A percentile compares a stretch with the other conserved stretches of the same genome.
Conservation (phyloP, 441 rosid species). For the Daphne laureola region DNA sequence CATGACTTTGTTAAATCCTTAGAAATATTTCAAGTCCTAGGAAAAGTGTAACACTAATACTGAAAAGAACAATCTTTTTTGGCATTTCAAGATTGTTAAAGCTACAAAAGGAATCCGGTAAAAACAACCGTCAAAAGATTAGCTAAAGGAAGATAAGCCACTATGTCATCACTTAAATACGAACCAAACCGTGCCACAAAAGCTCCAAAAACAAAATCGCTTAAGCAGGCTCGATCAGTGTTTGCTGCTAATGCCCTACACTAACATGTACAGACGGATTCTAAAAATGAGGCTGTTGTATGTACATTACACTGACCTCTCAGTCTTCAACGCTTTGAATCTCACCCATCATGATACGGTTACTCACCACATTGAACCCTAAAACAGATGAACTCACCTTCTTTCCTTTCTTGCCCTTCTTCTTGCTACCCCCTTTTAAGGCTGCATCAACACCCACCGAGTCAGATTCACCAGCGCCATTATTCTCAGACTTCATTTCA, state of each 20-base stretch:
- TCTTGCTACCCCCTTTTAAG: conserved; percentile 58
- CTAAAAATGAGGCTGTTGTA: conserved; percentile 19
- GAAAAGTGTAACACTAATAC: conserved; percentile 4
- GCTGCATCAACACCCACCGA: conserved; percentile 36
- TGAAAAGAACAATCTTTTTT: neutral
- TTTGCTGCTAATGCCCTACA: conserved; percentile 20
- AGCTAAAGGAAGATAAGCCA: no score
- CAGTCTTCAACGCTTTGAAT: conserved; percentile 84
- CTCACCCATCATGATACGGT: conserved; percentile 99
- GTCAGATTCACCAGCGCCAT: conserved; percentile 16
- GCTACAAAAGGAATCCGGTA: no score
- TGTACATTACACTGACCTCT: conserved; percentile 31
- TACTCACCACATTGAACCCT: conserved; percentile 91
- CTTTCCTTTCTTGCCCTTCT: conserved; percentile 86
- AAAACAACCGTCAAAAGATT: no score
- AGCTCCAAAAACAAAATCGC: conserved; percentile 31
- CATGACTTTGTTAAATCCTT: no score
- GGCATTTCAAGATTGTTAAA: no score
- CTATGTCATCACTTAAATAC: no score
- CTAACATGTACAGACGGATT: conserved; percentile 26
- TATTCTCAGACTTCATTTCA: conserved; percentile 38
- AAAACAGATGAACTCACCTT: conserved; percentile 73
- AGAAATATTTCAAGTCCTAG: no score
- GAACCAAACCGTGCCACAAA: no score
- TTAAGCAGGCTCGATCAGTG: conserved; percentile 28